Evolutionary conservation across 1,284 basidiomycete genomes (phyloP), one percentile per base, ranked within the genome.

Genomic region (Neolentinus lepideus): DNA sequence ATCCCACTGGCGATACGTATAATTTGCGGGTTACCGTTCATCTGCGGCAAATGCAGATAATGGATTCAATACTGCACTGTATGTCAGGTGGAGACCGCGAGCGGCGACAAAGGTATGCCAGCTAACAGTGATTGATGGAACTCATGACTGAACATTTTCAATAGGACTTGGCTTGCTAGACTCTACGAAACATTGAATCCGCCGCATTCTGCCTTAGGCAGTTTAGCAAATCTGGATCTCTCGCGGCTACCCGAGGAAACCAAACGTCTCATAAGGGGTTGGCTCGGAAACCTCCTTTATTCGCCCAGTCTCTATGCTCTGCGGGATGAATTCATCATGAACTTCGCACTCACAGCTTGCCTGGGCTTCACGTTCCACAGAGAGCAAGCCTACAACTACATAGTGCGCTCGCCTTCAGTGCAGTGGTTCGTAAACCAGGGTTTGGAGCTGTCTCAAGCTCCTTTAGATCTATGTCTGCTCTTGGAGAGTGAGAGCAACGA

Each of bases 41-140:
- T 53, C 54, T 61, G 4, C 57, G 48, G 35, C 51, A 57, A 2
- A 54, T 61, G 4, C 47, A 53, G 33, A 57, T 61, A 3, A 8
- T 26, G 29, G 6, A 31, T 31, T 4, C 29, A 31, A 31, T 31
- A 4, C 29, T 6, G 29, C 29, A 31, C 12, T 31, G 12, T 31
- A 4, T 31, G 12, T 31, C 29, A 12, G 6, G 6, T 4, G 29
- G 12, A 12, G 29, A 31, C 6, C 29, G 29, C 12, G 29, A 31
- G 12, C 29, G 29, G 6, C 4, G 29, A 31, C 29, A 31, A 31
- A 31, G 29, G 29, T 31, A 12, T 6, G 12, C 6, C 29, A 12
- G 12, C 29, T 12, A 12, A 12, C 12, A 31, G 6, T 31, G 12
- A 43, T 21, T 16, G 38, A 6, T 16, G 8, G 16, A 16, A 16